A percentile compares a stretch with the other conserved stretches of the same genome.
Evolutionary conservation across 164 flowering plant genomes (phyloP).

Genomic region (Protea cynaroides): DNA sequence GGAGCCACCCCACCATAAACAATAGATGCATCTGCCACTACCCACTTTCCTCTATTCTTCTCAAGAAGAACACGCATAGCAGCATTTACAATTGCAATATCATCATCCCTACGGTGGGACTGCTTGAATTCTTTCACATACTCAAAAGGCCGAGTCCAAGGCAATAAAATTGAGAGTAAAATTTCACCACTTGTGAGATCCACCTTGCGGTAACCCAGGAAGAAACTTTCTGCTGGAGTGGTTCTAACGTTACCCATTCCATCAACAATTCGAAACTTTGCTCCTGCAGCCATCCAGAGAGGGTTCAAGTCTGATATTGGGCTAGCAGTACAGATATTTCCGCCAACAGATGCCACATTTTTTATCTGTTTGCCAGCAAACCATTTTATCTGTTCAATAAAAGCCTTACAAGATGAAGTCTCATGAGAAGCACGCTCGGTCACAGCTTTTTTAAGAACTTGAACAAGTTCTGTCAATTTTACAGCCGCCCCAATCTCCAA

Average conservation of each 20-base stretch:
- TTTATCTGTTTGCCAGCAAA: constrained; percentile 96
- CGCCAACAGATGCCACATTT: constrained; percentile 93
- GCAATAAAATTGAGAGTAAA: constrained; percentile 71
- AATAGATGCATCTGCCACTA: constrained; percentile 76
- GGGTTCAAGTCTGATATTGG: constrained; percentile 99
- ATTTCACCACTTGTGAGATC: constrained; percentile 68
- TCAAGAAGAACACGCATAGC: constrained; percentile 85
- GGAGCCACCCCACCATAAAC: constrained; percentile 98
- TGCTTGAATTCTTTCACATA: constrained; percentile 96
- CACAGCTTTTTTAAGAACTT: constrained; percentile 37
- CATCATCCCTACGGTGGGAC: constrained; percentile 97
- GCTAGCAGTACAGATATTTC: constrained; percentile 98
- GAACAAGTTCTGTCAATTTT: constrained; percentile 55
- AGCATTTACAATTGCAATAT: constrained; percentile 95
- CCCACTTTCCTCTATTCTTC: constrained; percentile 42
- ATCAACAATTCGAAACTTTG: constrained; percentile 59
- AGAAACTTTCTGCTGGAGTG: constrained; percentile 67
- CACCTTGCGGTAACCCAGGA: constrained; percentile 84
- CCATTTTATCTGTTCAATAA: constrained; percentile 90
- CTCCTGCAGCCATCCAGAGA: constrained; percentile 92
- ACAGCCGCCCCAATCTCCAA: constrained; percentile 89
- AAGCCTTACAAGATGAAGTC: constrained; percentile 76
- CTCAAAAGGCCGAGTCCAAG: constrained; percentile 84
- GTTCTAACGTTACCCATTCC: constrained; percentile 55
- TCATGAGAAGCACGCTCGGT: constrained; percentile 54